These are phyloP conservation scores for Warburgia ugandensis DNA, from an alignment of 164 flowering plant species.

Conservation along the genomic window DNA sequence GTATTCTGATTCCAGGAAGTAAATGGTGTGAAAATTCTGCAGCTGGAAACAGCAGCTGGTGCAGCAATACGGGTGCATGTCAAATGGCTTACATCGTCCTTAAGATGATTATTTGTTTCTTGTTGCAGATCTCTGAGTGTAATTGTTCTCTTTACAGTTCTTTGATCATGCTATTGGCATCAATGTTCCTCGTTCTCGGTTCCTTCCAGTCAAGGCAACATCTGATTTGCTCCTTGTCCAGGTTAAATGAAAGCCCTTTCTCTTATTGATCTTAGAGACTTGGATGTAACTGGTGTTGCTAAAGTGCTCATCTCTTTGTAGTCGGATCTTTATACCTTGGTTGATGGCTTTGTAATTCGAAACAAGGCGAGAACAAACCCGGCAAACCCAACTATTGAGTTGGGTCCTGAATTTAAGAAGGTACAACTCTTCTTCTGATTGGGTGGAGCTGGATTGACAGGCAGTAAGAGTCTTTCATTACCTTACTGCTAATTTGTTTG, in stretches of 20 bases:
- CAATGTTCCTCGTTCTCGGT: constrained; percentile 95
- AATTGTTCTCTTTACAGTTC: constrained; percentile 40
- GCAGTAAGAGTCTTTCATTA: background rate
- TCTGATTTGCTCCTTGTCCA: constrained; percentile 97
- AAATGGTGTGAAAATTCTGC: constrained; percentile 87
- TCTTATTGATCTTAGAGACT: background rate
- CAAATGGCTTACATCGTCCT: background rate
- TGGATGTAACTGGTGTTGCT: background rate
- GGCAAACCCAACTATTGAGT: constrained; percentile 71
- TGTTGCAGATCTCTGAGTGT: background rate
- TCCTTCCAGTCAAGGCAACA: constrained; percentile 95
- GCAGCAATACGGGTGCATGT: constrained; percentile 82
- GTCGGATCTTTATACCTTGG: constrained; percentile 92
- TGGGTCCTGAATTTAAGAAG: constrained; percentile 97
- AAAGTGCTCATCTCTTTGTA: constrained; percentile 15
- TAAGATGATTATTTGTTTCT: background rate
- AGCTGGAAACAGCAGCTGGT: constrained; percentile 98
- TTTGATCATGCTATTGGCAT: constrained; percentile 90
- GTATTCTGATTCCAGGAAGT: constrained; percentile 56
- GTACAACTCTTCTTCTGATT: constrained; percentile 22
- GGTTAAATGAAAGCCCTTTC: constrained; percentile 29
- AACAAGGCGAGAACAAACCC: constrained; percentile 69
- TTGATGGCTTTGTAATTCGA: constrained; percentile 64
- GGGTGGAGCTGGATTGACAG: background rate
- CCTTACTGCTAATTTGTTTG: background rate